Conservation (phyloP, 768 basidiomycete species). For the Coprinellus micaceus region DNA sequence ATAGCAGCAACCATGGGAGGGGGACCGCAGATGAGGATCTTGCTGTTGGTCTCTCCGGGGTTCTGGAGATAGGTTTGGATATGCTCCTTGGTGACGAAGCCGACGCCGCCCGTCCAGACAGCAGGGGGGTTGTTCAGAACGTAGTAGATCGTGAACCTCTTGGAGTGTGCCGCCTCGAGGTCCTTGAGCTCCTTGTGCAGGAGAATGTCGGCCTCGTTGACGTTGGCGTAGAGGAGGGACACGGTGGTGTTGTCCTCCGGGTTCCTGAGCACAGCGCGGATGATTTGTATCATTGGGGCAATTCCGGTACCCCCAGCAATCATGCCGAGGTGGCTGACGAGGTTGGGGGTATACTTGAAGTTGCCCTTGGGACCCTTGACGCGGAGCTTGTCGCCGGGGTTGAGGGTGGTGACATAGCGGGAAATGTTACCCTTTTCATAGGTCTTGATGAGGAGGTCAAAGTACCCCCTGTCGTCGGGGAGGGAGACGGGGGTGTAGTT, state of each 20-base stretch:
- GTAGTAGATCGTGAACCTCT: conserved; percentile 74
- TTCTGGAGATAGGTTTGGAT: conserved; percentile 80
- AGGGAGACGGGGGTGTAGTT: conserved; percentile 95
- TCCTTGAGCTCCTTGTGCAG: conserved; percentile 84
- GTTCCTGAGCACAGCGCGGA: conserved; percentile 89
- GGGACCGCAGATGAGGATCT: conserved; percentile 82
- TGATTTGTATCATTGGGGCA: conserved; percentile 98
- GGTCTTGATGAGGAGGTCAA: conserved; percentile 97
- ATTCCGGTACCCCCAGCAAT: conserved; percentile 99
- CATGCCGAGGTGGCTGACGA: conserved; percentile 86
- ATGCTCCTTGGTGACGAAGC: conserved; percentile 92
- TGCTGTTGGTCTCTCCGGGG: conserved; percentile 58
- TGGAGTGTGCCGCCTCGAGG: conserved; percentile 53
- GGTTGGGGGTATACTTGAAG: conserved; percentile 75
- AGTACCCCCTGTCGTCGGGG: conserved; percentile 89
- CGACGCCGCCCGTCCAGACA: conserved; percentile 83
- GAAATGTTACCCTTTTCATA: conserved; percentile 99
- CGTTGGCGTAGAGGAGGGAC: conserved; percentile 94
- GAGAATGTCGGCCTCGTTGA: conserved; percentile 88
- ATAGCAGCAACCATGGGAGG: conserved; percentile 54
- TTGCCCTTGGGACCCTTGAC: conserved; percentile 97
- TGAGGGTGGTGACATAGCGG: conserved; percentile 73
- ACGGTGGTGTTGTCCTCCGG: conserved; percentile 80
- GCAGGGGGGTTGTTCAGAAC: conserved; percentile 94
- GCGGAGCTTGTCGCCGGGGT: conserved; percentile 81